phyloP scores from a whole-genome alignment of 1,284 basidiomycete genomes.

The Malassezia slooffiae region DNA sequence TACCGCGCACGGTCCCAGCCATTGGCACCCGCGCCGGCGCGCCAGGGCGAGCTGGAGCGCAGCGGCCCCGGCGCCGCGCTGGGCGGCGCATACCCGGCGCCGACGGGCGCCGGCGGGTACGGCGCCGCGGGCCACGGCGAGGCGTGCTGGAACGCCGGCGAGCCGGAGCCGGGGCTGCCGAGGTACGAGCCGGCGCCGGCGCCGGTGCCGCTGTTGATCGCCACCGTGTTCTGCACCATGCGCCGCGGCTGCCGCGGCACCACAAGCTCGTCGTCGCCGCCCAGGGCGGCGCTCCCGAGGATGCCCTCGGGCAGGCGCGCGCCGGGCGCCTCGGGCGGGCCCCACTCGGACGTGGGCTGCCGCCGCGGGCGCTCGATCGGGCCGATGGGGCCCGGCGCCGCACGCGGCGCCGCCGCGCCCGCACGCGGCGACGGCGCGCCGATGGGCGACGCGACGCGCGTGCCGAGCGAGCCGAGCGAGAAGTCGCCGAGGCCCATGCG shows the following conservation, averaged over 20 bases:
- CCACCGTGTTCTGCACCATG: slow-evolving; percentile 21
- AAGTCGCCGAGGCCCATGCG: background rate
- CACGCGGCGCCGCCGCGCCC: slow-evolving; percentile 12
- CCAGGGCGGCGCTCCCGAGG: slow-evolving; percentile 42
- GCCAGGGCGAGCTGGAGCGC: slow-evolving; percentile 21
- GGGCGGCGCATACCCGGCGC: slow-evolving; percentile 13
- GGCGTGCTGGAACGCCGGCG: background rate
- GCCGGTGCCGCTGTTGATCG: slow-evolving; percentile 18
- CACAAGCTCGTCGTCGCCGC: slow-evolving; percentile 44
- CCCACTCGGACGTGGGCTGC: slow-evolving; percentile 9
- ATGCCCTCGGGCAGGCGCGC: slow-evolving; percentile 39
- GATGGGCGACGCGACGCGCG: too few species aligned
- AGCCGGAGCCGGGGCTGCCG: background rate
- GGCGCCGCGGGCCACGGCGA: slow-evolving; percentile 10
- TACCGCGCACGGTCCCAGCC: slow-evolving; percentile 41
- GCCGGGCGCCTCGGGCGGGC: slow-evolving; percentile 9
- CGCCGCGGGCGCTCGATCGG: slow-evolving; percentile 41
- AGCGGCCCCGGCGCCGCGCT: slow-evolving; percentile 12
- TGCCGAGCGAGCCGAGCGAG: too few species aligned
- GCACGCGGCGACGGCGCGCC: slow-evolving; percentile 2
- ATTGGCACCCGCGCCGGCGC: slow-evolving; percentile 13
- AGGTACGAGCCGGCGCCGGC: slow-evolving; percentile 13
- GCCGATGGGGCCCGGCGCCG: slow-evolving; percentile 31
- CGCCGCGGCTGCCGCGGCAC: slow-evolving; percentile 36
- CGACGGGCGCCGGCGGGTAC: slow-evolving; percentile 12